Base-by-base conservation (phyloP, 2,329 filamentous ascomycete species). In the Colletotrichum paranaense region DNA sequence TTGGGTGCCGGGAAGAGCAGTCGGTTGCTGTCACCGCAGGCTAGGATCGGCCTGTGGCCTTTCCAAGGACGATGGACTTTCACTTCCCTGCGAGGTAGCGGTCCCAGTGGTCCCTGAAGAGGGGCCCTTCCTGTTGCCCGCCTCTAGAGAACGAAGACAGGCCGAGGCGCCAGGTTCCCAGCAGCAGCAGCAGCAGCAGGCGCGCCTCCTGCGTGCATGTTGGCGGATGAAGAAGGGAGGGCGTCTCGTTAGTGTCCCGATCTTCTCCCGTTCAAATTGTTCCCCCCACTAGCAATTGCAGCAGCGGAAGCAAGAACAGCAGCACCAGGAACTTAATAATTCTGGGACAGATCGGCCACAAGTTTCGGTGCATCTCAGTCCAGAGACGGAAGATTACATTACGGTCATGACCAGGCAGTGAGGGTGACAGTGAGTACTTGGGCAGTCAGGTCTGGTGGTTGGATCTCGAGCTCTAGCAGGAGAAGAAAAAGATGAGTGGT, bases 311-410 rank as follows among this genome's bases (percentile, higher is more conserved):
- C 53, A 58, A 16, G 11, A 30, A 32, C 24, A 66, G 60, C 60
- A 63, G 57, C 30, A 68, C 22, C 52, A 14, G 24, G 22, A 62
- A 46, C 24, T 62, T 35, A 49, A 72, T 72, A 62, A 26, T 59
- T 32, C 52, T 16, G 60, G 12, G 30, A 38, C 49, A 74, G 71
- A 71, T 74, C 71, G 71, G 72, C 65, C 58, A 14, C 60, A 72
- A 42, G 68, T 62, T 71, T 75, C 68, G 69, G 62, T 57, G 57
- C 46, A 68, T 66, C 59, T 42, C 38, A 67, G 53, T 49, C 49
- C 46, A 56, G 38, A 46, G 57, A 46, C 22, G 19, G 42, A 28
- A 46, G 11, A 55, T 55, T 42, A 42, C 38, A 42, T 42, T 42
- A 32, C 3, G 11, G 32, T 32, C 11, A 16, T 9, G 5, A 24